phyloP scores from a whole-genome alignment of 2,329 filamentous ascomycete species.

The Penicillium hesseltinei region DNA sequence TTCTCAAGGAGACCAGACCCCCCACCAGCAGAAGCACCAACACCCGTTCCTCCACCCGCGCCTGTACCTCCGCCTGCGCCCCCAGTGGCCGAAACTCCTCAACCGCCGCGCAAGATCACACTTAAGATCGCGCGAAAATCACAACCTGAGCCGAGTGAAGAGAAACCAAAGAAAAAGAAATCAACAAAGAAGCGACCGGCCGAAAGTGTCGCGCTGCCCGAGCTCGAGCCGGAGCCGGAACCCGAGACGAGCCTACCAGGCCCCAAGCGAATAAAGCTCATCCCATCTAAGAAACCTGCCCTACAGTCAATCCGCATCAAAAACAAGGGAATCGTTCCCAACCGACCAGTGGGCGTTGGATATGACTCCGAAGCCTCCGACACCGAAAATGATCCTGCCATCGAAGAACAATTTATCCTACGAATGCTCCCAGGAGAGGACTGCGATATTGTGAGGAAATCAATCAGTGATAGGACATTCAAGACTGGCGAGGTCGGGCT shows the following conservation, averaged over 20 bases:
- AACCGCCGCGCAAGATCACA: constrained; percentile 41
- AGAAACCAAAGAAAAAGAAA: constrained; percentile 36
- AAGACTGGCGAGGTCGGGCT: constrained; percentile 72
- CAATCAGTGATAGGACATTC: constrained; percentile 74
- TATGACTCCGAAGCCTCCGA: constrained; percentile 97
- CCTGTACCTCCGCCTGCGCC: constrained; percentile 16
- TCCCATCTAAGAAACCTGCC: constrained; percentile 38
- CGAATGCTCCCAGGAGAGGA: constrained; percentile 85
- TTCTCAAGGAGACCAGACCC: constrained; percentile 40
- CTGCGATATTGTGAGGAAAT: constrained; percentile 75
- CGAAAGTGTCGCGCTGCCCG: constrained; percentile 27
- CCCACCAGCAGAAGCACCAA: constrained; percentile 16
- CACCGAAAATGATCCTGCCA: constrained; percentile 77
- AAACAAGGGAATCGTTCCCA: constrained; percentile 65
- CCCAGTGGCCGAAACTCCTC: constrained; percentile 25
- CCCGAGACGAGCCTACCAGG: constrained; percentile 26
- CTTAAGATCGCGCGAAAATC: constrained; percentile 41
- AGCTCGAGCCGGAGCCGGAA: constrained; percentile 29
- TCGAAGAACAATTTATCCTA: constrained; percentile 85
- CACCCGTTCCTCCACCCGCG: constrained; percentile 10
- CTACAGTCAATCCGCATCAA: constrained; percentile 58
- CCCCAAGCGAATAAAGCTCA: constrained; percentile 42
- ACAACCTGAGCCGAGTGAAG: constrained; percentile 11
- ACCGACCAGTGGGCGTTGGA: constrained; percentile 75
- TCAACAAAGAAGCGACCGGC: constrained; percentile 42